Evolutionary conservation across 75 land plant genomes (phyloP).

Genomic region (Pinus taeda): DNA sequence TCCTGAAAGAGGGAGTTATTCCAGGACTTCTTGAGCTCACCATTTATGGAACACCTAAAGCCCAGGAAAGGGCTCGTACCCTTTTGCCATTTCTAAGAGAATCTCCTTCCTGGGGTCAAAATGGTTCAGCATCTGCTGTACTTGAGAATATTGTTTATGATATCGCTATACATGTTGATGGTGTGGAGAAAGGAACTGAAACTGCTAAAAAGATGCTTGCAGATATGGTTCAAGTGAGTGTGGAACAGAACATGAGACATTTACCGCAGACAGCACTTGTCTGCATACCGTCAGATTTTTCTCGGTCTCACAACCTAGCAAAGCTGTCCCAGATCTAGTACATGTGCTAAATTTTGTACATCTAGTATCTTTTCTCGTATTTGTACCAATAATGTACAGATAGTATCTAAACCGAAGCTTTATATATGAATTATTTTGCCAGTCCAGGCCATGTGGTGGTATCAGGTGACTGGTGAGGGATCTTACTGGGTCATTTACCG

Average conservation of each 20-base stretch:
- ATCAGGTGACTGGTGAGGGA: conserved; percentile 14
- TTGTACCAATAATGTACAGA: background rate
- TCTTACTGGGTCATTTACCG: background rate
- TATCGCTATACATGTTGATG: conserved; percentile 47
- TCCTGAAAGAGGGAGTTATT: conserved; percentile 75
- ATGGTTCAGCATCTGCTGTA: conserved; percentile 33
- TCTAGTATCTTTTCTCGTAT: background rate
- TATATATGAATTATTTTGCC: background rate
- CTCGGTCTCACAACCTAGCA: conserved; percentile 15
- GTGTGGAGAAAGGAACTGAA: conserved; percentile 42
- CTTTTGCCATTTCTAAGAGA: conserved; percentile 63
- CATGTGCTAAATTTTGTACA: background rate
- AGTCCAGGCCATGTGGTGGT: conserved; percentile 14
- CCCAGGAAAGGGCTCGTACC: conserved; percentile 47
- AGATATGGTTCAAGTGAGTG: conserved; percentile 85
- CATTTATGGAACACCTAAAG: conserved; percentile 63
- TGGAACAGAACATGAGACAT: conserved; percentile 70
- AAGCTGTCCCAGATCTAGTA: background rate
- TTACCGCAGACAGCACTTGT: conserved; percentile 56
- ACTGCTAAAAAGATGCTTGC: conserved; percentile 74
- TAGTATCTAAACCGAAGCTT: background rate
- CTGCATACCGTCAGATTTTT: conserved; percentile 45
- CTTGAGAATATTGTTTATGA: conserved; percentile 57
- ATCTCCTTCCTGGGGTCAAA: conserved; percentile 32
- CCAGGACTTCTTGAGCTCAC: conserved; percentile 88